A percentile compares a stretch with the other conserved stretches of the same genome.
These are phyloP conservation scores for Pseudogymnoascus sp. DNA, from an alignment of 2,329 filamentous ascomycete species.

Conservation along the genomic window DNA sequence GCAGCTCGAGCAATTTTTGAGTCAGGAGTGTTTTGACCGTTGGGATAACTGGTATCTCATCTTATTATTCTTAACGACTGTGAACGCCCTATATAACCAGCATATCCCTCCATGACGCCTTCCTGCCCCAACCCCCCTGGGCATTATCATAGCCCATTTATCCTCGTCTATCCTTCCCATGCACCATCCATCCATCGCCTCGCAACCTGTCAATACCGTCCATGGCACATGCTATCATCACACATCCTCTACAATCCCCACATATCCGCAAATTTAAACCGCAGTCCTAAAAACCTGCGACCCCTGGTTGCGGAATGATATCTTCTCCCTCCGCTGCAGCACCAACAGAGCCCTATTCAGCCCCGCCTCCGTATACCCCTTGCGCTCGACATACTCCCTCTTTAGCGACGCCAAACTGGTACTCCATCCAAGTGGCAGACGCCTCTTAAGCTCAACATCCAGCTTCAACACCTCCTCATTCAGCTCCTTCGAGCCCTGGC, in stretches of 20 bases:
- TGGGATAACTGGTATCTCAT: background rate
- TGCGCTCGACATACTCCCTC: slow-evolving; percentile 84
- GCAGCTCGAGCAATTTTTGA: too few species aligned
- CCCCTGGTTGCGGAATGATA: slow-evolving; percentile 71
- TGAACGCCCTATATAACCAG: background rate
- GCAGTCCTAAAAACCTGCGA: slow-evolving; percentile 67
- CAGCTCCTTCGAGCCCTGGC: slow-evolving; percentile 75
- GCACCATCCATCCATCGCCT: background rate
- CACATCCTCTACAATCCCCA: background rate
- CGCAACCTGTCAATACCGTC: background rate
- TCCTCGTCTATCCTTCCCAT: background rate
- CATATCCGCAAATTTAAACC: slow-evolving; percentile 36
- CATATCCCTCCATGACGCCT: background rate
- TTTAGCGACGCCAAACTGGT: slow-evolving; percentile 80
- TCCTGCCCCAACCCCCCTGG: background rate
- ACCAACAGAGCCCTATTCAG: slow-evolving; percentile 80
- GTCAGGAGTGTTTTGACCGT: background rate
- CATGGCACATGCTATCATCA: slow-evolving; percentile 1
- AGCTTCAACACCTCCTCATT: slow-evolving; percentile 84
- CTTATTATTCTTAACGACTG: background rate
- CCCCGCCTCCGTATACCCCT: slow-evolving; percentile 80
- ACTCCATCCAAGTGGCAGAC: slow-evolving; percentile 91
- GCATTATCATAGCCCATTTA: background rate
- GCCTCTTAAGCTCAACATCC: slow-evolving; percentile 78
- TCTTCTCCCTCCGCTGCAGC: slow-evolving; percentile 77